Evolutionary conservation across 305 asterid species (phyloP), one percentile per base, ranked within the genome.

Genomic region (Coffea humblotiana): DNA sequence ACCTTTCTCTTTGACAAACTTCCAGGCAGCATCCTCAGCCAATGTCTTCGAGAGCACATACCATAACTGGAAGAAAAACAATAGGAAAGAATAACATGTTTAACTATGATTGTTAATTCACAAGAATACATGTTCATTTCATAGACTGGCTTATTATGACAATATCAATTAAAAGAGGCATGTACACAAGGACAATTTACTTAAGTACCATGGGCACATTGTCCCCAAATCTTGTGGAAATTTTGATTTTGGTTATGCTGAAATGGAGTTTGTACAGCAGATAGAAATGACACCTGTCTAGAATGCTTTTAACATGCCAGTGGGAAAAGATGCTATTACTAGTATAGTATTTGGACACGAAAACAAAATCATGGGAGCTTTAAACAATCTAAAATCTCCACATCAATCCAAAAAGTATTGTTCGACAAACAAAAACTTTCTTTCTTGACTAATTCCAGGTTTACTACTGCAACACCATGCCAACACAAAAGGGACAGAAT

Each of bases 11-110:
- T 89, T 89, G 79, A 83, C 91, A 79, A 91, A 92, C 80, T 90
- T 89, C 94, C 95, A 91, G 23, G 95, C 95, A 77, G 95, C 93
- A n/a, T 92, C 91, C 90, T 92, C 97, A 23, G 95, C 97, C 88
- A 92, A 83, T 54, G 95, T 92, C 85, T 92, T 92, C 18, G 94
- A 91, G 78, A 92, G 94, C 58, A 90, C 90, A 78, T 92, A 91
- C 97, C 97, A 92, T 81, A 83, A 78, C 97, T 92, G 85, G 78
- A 54, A 72, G 77, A 54, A 64, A 65, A 35, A 61, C 12, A 19
- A 15, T 48, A 80, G 51, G 58, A 60, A 65, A 66, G 54, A 71
- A 11, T 49, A 48, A 32, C 16, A 58, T 12, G 18, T 54, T n/a
- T 13, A 83, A 70, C 14, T 56, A 66, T 56, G 52, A 23, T 32